phyloP scores from a whole-genome alignment of 1,284 basidiomycete genomes.

The Trametes versicolor region DNA sequence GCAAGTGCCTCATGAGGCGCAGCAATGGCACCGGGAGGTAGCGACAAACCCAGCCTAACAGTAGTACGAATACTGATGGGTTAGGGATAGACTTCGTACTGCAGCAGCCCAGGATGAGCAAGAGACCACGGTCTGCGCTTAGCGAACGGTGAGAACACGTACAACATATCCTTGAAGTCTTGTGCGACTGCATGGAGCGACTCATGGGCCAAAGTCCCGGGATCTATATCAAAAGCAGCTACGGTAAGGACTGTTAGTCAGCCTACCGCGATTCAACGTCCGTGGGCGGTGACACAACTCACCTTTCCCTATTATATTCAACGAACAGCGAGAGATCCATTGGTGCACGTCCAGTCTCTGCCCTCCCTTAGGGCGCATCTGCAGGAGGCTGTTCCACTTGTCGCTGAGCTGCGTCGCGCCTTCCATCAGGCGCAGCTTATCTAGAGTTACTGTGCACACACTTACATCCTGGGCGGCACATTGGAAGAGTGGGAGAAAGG shows the following conservation, averaged over 20 bases:
- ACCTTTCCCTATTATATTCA: constrained; percentile 47
- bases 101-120: too few species aligned
- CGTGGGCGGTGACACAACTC: background rate
- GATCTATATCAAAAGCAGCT: constrained; percentile 45
- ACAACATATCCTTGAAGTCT: constrained; percentile 46
- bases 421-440: background rate
- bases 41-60: background rate
- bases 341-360: constrained; percentile 7
- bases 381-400: constrained; percentile 19
- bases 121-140: too few species aligned
- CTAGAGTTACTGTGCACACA: background rate
- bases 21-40: background rate
- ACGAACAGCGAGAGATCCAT: constrained; percentile 42
- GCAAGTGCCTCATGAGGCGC: background rate
- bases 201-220: constrained; percentile 28
- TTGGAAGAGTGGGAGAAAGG: constrained; percentile 37
- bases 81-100: background rate
- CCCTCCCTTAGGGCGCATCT: background rate
- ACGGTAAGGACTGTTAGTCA: background rate
- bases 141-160: constrained; percentile 34
- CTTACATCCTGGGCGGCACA: constrained; percentile 26
- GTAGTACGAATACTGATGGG: background rate
- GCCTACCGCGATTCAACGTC: background rate
- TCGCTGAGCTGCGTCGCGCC: constrained; percentile 24
- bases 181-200: constrained; percentile 50